Evolutionary conservation across 768 basidiomycete genomes (phyloP).

Genomic region (Amylocystis lapponica): DNA sequence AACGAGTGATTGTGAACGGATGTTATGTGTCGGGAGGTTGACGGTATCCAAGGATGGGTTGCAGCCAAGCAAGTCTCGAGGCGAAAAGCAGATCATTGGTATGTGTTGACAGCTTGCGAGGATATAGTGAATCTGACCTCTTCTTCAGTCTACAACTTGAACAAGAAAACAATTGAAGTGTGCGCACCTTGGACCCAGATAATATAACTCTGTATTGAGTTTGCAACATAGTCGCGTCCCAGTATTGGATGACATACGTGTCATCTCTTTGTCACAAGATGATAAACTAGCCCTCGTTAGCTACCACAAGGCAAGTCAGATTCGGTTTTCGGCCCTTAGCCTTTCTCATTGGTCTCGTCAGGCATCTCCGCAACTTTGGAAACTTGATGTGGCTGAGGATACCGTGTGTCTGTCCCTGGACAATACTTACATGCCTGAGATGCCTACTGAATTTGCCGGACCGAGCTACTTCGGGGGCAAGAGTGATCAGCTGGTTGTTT

Average conservation of each 20-base stretch:
- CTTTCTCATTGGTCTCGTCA: no score
- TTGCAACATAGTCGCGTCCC: conserved; percentile 65
- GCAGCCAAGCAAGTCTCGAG: conserved; percentile 61
- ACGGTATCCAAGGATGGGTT: conserved; percentile 53
- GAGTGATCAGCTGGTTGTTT: conserved; percentile 71
- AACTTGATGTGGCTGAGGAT: conserved; percentile 57
- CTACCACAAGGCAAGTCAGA: conserved; percentile 64
- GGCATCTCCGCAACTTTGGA: conserved; percentile 76
- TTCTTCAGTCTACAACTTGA: conserved; percentile 63
- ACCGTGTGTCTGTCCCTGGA: conserved; percentile 33
- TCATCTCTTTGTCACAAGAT: conserved; percentile 57
- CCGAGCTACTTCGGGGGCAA: conserved; percentile 79
- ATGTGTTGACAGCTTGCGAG: conserved; percentile 13
- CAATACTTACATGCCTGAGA: conserved; percentile 71
- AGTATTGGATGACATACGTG: conserved; percentile 64
- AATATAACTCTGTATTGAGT: neutral
- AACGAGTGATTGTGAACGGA: conserved; percentile 55
- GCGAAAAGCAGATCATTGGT: conserved; percentile 71
- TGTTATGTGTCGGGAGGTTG: conserved; percentile 64
- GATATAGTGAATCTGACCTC: neutral
- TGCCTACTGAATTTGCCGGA: conserved; percentile 66
- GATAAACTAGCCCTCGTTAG: conserved; percentile 64
- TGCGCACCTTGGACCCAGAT: no score
- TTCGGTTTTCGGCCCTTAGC: no score
- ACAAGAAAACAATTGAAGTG: conserved; percentile 62